These are phyloP conservation scores for Peronospora destructor DNA, from an alignment of 352 stramenopile genomes.

Conservation along the genomic window DNA sequence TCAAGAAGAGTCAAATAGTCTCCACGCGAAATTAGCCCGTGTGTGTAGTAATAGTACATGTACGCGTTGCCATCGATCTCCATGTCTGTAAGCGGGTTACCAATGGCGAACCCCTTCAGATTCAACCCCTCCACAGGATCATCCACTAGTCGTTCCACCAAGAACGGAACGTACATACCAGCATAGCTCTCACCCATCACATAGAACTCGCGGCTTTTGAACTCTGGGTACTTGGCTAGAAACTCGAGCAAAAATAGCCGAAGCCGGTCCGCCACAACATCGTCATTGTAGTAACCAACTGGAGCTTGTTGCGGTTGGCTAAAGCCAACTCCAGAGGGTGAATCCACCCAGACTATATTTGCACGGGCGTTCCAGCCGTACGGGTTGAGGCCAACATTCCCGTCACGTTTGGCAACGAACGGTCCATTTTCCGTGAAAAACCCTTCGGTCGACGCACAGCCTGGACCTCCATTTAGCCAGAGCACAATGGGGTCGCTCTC, in stretches of 20 bases:
- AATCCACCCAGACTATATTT: slow-evolving; percentile 88
- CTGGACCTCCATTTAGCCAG: slow-evolving; percentile 90
- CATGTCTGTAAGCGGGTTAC: slow-evolving; percentile 68
- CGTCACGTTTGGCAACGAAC: slow-evolving; percentile 49
- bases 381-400: slow-evolving; percentile 52
- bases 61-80: slow-evolving; percentile 58
- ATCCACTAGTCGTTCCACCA: slow-evolving; percentile 59
- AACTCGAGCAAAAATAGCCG: slow-evolving; percentile 67
- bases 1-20: slow-evolving; percentile 50
- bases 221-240: slow-evolving; percentile 66
- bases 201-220: slow-evolving; percentile 67
- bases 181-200: slow-evolving; percentile 86
- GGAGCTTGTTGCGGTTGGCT: slow-evolving; percentile 40
- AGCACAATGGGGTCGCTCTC: slow-evolving; percentile 73
- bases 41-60: slow-evolving; percentile 74
- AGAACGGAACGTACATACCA: slow-evolving; percentile 82
- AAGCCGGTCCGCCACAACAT: slow-evolving; percentile 45
- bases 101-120: slow-evolving; percentile 65
- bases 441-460: slow-evolving; percentile 72
- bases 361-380: slow-evolving; percentile 85
- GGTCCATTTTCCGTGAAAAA: slow-evolving; percentile 81
- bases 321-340: slow-evolving; percentile 84
- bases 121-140: slow-evolving; percentile 39
- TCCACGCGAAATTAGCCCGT: slow-evolving; percentile 62
- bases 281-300: slow-evolving; percentile 53